These are phyloP conservation scores for Ensete ventricosum DNA, from an alignment of 176 grass and related monocot species.

Conservation along the genomic window DNA sequence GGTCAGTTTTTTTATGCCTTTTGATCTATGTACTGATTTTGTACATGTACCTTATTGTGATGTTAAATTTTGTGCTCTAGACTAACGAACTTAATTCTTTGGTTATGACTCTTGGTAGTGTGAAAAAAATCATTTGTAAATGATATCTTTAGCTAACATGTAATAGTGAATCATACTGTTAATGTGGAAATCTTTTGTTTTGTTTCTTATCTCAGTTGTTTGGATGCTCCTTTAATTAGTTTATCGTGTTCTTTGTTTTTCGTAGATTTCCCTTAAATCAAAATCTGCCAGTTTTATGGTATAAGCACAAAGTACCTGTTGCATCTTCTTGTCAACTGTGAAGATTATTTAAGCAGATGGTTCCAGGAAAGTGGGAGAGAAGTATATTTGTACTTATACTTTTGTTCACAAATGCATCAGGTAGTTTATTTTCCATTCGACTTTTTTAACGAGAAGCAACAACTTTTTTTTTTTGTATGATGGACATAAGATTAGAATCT, in stretches of 20 bases:
- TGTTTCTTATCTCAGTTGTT: too few relatives aligned
- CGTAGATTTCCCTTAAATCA: not conserved
- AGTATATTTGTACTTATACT: conserved; percentile 36
- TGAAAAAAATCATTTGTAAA: not conserved
- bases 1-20: not conserved
- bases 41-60: not conserved
- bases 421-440: conserved; percentile 24
- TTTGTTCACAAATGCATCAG: conserved; percentile 48
- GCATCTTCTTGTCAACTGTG: not conserved
- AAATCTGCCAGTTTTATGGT: not conserved
- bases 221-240: not conserved
- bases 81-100: not conserved
- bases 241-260: not conserved
- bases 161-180: not conserved
- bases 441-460: not conserved
- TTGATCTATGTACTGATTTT: not conserved
- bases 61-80: not conserved
- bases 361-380: conserved; percentile 14
- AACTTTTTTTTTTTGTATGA: too few relatives aligned
- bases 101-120: not conserved
- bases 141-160: not conserved
- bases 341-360: conserved; percentile 28
- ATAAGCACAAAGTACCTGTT: not conserved
- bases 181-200: too few relatives aligned
- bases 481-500: too few relatives aligned